phyloP scores from a whole-genome alignment of 1,284 basidiomycete genomes.

The Rugosomyces carneus region DNA sequence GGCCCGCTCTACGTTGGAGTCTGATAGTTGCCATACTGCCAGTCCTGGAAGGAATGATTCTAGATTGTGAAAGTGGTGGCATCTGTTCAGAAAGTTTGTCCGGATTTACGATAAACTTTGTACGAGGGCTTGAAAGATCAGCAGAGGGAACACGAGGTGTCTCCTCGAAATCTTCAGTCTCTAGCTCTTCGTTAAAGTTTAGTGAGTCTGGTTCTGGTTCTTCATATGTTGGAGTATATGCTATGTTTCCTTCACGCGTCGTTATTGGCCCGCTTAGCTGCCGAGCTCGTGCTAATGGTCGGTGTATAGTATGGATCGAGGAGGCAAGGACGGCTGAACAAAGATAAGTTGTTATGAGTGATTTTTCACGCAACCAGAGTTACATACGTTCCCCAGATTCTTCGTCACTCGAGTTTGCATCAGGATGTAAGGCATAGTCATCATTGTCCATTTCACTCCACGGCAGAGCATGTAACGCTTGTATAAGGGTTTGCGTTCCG shows the following conservation, averaged over 20 bases:
- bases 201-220: conserved; percentile 24
- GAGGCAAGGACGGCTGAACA: conserved; percentile 55
- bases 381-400: conserved; percentile 25
- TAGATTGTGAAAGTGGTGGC: conserved; percentile 9
- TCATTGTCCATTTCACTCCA: conserved; percentile 66
- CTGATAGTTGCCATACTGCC: conserved; percentile 69
- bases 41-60: conserved; percentile 33
- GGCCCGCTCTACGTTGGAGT: conserved; percentile 58
- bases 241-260: conserved; percentile 15
- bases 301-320: conserved; percentile 81
- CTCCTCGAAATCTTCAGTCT: conserved; percentile 55
- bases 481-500: conserved; percentile 79
- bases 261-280: conserved; percentile 32
- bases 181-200: conserved; percentile 31
- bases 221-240: conserved; percentile 24
- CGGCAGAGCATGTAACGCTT: conserved; percentile 76
- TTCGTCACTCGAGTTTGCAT: conserved; percentile 50
- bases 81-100: conserved; percentile 8
- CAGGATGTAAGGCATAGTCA: conserved; percentile 48
- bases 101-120: conserved; percentile 3
- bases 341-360: background rate
- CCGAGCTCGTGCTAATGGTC: conserved; percentile 66
- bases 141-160: conserved; percentile 37
- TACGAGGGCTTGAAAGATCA: conserved; percentile 21
- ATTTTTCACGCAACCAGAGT: background rate